phyloP scores from a whole-genome alignment of 805 yeast species.

The Ogataea saltuana region DNA sequence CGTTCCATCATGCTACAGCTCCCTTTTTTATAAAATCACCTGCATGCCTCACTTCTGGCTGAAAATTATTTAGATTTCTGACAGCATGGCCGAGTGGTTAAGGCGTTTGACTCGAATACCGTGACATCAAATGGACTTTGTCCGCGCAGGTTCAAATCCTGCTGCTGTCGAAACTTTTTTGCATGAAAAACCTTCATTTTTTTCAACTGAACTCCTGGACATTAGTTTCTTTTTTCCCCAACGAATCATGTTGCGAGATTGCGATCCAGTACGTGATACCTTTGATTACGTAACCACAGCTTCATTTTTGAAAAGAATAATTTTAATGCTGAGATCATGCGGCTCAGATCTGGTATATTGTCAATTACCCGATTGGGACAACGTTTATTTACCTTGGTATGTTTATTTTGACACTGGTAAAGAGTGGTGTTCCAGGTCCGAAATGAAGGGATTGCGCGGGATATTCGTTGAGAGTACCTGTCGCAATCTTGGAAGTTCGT shows the following conservation, averaged over 20 bases:
- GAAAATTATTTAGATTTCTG: constrained; percentile 14
- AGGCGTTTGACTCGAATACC: constrained; percentile 40
- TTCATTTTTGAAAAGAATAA: neutral
- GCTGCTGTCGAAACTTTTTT: constrained; percentile 54
- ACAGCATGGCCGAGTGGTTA: constrained; percentile 44
- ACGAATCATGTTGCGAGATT: too few relatives aligned
- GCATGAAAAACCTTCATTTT: neutral
- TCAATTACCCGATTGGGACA: neutral
- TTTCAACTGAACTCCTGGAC: too few relatives aligned
- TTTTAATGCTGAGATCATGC: neutral
- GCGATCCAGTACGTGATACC: too few relatives aligned
- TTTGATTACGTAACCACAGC: neutral
- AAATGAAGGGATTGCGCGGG: too few relatives aligned
- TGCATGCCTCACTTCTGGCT: neutral
- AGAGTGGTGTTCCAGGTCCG: constrained; percentile 1
- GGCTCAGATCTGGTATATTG: constrained; percentile 7
- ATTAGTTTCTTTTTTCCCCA: too few relatives aligned
- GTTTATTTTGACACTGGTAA: constrained; percentile 3
- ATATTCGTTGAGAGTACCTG: too few relatives aligned
- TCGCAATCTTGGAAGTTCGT: too few relatives aligned
- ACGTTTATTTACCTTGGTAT: constrained; percentile 5
- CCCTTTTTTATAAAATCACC: too few relatives aligned
- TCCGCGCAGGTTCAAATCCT: constrained; percentile 69
- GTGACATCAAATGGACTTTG: constrained; percentile 50
- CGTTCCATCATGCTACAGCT: too few relatives aligned